Evolutionary conservation across 2,329 filamentous ascomycete species (phyloP).

Genomic region (Neofusicoccum umdonicola): DNA sequence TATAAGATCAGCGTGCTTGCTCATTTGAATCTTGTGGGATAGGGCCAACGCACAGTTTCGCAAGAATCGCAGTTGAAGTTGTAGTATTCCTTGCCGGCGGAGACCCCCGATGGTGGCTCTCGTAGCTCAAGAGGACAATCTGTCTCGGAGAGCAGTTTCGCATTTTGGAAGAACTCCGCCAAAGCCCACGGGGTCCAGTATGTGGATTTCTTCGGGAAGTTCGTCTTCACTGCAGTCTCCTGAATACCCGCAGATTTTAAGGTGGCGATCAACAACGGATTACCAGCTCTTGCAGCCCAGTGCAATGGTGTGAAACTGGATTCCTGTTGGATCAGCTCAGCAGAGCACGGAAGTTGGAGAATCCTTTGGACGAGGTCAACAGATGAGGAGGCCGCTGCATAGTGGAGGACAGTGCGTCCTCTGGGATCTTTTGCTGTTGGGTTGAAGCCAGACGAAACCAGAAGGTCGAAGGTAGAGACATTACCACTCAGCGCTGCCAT

Average conservation of each 20-base stretch:
- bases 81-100: not conserved
- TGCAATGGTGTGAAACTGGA: not conserved
- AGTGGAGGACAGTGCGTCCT: not conserved
- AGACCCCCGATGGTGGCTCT: no score
- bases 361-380: not conserved
- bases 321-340: not conserved
- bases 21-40: no score
- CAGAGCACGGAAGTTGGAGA: not conserved
- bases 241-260: not conserved
- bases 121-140: no score
- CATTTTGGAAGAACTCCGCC: not conserved
- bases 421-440: not conserved
- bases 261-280: not conserved
- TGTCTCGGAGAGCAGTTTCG: not conserved
- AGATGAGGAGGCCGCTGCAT: not conserved
- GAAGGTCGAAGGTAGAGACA: not conserved
- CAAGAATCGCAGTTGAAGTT: not conserved
- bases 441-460: not conserved
- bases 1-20: not conserved
- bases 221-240: not conserved
- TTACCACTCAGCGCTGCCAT: not conserved
- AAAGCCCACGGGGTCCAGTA: not conserved
- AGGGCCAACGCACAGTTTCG: not conserved
- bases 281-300: not conserved
- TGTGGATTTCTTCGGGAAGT: not conserved